A percentile compares a stretch with the other conserved stretches of the same genome.
Conservation (phyloP, 352 stramenopile genomes). For the Phytophthora boehmeriae region DNA sequence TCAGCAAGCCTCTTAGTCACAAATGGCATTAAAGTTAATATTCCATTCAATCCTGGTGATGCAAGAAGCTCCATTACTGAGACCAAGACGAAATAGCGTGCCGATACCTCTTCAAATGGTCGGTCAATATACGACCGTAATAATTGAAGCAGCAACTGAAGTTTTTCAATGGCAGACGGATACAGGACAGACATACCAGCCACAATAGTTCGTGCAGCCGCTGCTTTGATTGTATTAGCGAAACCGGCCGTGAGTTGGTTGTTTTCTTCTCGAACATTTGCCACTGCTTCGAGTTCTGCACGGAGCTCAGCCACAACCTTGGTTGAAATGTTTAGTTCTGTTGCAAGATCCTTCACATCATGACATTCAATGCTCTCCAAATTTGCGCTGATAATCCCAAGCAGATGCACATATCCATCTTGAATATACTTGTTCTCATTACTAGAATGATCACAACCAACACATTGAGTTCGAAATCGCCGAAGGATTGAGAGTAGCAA, state of each 20-base stretch:
- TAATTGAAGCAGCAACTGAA: constrained; percentile 70
- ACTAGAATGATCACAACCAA: background rate
- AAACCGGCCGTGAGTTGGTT: background rate
- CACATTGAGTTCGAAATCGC: constrained; percentile 29
- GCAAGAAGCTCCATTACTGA: constrained; percentile 62
- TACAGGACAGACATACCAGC: constrained; percentile 71
- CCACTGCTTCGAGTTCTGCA: constrained; percentile 54
- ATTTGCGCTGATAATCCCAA: constrained; percentile 72
- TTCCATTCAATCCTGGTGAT: constrained; percentile 59
- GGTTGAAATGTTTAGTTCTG: constrained; percentile 44
- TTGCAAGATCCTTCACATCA: constrained; percentile 45
- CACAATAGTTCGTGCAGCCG: constrained; percentile 71
- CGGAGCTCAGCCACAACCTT: constrained; percentile 46
- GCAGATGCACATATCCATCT: constrained; percentile 41
- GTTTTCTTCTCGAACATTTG: constrained; percentile 33
- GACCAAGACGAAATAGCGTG: constrained; percentile 61
- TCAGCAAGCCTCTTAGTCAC: constrained; percentile 8
- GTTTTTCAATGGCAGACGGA: constrained; percentile 57
- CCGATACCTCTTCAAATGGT: constrained; percentile 37
- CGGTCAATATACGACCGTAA: constrained; percentile 46
- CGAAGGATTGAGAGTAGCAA: constrained; percentile 60
- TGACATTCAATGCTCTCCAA: constrained; percentile 64
- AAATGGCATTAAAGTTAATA: constrained; percentile 74
- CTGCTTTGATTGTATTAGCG: constrained; percentile 43
- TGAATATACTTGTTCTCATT: constrained; percentile 4